phyloP scores from a whole-genome alignment of 495 filamentous ascomycete genomes.

The Podospora pseudocomata region DNA sequence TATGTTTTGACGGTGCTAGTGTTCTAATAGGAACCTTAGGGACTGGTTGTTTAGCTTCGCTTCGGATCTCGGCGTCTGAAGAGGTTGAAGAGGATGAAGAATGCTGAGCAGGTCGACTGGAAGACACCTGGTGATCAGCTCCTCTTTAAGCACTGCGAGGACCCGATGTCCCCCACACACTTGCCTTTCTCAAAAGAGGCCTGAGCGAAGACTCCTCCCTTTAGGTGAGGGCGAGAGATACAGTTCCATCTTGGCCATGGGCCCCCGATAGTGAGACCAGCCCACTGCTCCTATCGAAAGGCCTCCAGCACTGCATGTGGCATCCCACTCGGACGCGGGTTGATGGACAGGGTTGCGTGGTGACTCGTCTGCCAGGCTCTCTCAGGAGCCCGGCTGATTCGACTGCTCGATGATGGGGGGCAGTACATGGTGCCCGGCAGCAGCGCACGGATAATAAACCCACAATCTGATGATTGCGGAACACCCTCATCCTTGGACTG shows the following conservation, averaged over 20 bases:
- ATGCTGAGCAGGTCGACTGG: not conserved
- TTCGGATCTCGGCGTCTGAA: not conserved
- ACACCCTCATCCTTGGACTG: constrained; percentile 24
- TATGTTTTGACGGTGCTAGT: not conserved
- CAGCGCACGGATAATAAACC: constrained; percentile 29
- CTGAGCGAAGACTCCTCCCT: constrained; percentile 24
- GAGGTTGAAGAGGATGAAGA: not conserved
- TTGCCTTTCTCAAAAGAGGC: constrained; percentile 12
- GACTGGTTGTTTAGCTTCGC: not conserved
- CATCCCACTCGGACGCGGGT: constrained; percentile 21
- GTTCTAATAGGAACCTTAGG: not conserved
- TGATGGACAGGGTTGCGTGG: constrained; percentile 30
- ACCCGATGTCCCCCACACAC: constrained; percentile 18
- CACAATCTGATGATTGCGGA: constrained; percentile 28
- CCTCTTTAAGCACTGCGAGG: constrained; percentile 23
- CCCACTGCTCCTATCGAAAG: constrained; percentile 19
- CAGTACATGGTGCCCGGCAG: constrained; percentile 19
- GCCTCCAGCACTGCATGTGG: constrained; percentile 30
- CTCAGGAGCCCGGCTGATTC: constrained; percentile 21
- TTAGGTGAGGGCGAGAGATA: constrained; percentile 9
- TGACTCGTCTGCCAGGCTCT: constrained; percentile 7
- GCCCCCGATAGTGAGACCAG: constrained; percentile 16
- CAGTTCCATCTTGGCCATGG: constrained; percentile 8
- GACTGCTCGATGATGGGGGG: constrained; percentile 16
- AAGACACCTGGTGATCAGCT: constrained; percentile 13